phyloP scores from a whole-genome alignment of 768 basidiomycete species.

The Cystofilobasidium capitatum region DNA sequence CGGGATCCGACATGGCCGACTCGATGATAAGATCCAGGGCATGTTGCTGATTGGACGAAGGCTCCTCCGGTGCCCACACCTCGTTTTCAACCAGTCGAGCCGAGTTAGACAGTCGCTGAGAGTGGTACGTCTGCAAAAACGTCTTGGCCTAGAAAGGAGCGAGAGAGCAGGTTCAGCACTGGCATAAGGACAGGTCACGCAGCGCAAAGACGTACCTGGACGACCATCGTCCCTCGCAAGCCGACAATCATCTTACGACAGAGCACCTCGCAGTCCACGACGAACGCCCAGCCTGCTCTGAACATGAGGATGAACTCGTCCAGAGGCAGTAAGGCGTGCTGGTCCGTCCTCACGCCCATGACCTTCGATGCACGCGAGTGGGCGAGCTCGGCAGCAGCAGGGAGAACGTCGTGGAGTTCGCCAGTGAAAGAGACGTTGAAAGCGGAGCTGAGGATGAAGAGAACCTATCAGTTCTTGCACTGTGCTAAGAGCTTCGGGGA shows the following conservation, averaged over 20 bases:
- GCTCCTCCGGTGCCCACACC: constrained; percentile 77
- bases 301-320: constrained; percentile 70
- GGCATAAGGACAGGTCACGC: not conserved
- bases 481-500: not conserved
- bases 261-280: constrained; percentile 74
- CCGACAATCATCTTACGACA: constrained; percentile 88
- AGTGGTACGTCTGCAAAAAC: constrained; percentile 80
- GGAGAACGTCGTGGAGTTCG: constrained; percentile 65
- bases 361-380: constrained; percentile 73
- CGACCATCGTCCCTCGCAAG: constrained; percentile 70
- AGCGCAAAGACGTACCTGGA: constrained; percentile 50
- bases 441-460: not conserved
- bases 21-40: constrained; percentile 65
- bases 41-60: constrained; percentile 56
- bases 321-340: constrained; percentile 63
- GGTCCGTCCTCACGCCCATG: constrained; percentile 64
- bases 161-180: not conserved
- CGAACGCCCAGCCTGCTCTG: constrained; percentile 79
- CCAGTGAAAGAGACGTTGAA: not conserved
- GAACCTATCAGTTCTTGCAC: not conserved
- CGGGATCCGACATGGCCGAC: constrained; percentile 70
- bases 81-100: constrained; percentile 93
- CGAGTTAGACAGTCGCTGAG: constrained; percentile 61
- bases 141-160: constrained; percentile 57
- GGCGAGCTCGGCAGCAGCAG: constrained; percentile 71